Conservation (phyloP, 148 eudicot species). For the Rhododendron vialii region DNA sequence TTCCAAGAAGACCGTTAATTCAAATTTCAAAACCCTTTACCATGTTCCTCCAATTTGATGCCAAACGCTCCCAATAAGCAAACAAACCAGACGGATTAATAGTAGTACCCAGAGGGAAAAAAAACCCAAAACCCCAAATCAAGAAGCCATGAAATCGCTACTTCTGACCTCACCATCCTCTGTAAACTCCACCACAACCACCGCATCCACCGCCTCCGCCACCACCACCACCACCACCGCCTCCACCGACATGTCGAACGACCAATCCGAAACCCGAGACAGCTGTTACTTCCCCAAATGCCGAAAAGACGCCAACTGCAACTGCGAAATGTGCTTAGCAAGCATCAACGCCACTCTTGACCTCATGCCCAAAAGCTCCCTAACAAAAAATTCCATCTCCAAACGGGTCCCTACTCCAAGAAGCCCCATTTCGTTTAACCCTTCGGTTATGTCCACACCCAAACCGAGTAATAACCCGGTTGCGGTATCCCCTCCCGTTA, state of each 20-base stretch:
- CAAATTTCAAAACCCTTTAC: constrained; percentile 17
- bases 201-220: constrained; percentile 2
- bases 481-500: constrained; percentile 14
- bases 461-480: neutral
- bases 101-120: neutral
- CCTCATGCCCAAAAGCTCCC: constrained; percentile 48
- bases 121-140: neutral
- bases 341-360: constrained; percentile 74
- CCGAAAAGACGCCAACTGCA: constrained; percentile 67
- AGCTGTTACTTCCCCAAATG: constrained; percentile 61
- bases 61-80: neutral
- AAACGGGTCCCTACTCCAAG: constrained; percentile 8
- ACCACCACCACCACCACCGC: constrained; percentile 10
- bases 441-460: constrained; percentile 42
- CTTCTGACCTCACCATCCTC: constrained; percentile 25
- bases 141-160: constrained; percentile 21
- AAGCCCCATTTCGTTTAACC: constrained; percentile 34
- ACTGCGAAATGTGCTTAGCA: constrained; percentile 59
- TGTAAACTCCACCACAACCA: constrained; percentile 22
- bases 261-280: constrained; percentile 23
- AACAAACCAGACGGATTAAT: neutral
- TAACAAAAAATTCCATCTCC: constrained; percentile 35
- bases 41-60: neutral
- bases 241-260: neutral
- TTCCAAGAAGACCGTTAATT: constrained; percentile 23